Percentiles rank a stretch among this genome's conserved stretches.
Conservation (phyloP, 1,284 basidiomycete species). For the Boletus hoseneyae region DNA sequence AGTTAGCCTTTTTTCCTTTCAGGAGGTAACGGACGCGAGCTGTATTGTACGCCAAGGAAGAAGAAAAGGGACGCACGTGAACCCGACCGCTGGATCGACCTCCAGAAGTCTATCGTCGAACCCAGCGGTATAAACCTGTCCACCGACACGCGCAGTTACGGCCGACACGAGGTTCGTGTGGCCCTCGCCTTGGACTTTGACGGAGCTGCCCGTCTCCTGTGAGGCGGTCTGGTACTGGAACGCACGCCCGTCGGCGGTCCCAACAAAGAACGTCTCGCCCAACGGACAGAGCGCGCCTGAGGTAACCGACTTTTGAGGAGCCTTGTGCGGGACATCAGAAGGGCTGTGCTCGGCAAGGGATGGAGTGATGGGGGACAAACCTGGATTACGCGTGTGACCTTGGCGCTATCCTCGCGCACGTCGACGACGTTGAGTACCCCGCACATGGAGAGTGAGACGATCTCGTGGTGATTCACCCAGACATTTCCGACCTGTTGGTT, state of each 20-base stretch:
- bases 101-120: conserved; percentile 81
- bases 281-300: conserved; percentile 48
- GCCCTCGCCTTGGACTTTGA: conserved; percentile 56
- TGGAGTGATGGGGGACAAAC: conserved; percentile 36
- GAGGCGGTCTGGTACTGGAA: conserved; percentile 56
- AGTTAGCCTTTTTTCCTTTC: background rate
- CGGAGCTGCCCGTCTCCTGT: conserved; percentile 23
- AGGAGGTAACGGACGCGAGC: too few relatives aligned
- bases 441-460: conserved; percentile 84
- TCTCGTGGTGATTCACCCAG: conserved; percentile 64
- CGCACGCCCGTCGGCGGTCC: conserved; percentile 81
- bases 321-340: conserved; percentile 41
- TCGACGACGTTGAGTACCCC: conserved; percentile 88
- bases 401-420: conserved; percentile 54
- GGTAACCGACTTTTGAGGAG: conserved; percentile 79
- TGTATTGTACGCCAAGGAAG: background rate
- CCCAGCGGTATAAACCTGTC: conserved; percentile 66
- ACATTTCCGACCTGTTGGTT: conserved; percentile 89
- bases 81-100: conserved; percentile 48
- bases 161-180: conserved; percentile 75
- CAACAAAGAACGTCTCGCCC: conserved; percentile 70
- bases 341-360: background rate
- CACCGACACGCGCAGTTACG: conserved; percentile 46
- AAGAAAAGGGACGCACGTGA: conserved; percentile 47
- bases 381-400: conserved; percentile 59